A percentile compares a stretch with the other conserved stretches of the same genome.
Conservation (phyloP, 2,329 filamentous ascomycete genomes). For the Sphaceloma murrayae region DNA sequence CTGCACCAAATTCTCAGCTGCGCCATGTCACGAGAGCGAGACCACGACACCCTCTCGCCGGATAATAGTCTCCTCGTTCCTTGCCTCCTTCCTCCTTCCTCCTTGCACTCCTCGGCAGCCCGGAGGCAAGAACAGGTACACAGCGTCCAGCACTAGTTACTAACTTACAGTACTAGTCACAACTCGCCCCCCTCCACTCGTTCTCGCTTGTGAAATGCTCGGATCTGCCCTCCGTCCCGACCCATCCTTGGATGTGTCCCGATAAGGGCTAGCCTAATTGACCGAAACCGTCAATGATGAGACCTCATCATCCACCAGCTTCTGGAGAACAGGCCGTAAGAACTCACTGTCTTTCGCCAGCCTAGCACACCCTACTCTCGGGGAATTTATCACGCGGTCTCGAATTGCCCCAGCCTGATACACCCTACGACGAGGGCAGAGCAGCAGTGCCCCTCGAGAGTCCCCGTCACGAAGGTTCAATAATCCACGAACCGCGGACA, state of each 20-base stretch:
- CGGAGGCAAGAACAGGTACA: too few relatives aligned
- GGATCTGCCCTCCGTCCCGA: constrained; percentile 14
- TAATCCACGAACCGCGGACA: constrained; percentile 6
- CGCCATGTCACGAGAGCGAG: too few relatives aligned
- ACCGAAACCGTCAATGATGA: constrained; percentile 10
- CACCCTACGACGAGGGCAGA: not conserved
- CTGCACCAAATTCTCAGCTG: too few relatives aligned
- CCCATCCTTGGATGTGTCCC: not conserved
- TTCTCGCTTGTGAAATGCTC: constrained; percentile 13
- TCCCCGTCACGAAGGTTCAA: too few relatives aligned
- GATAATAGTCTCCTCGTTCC: too few relatives aligned
- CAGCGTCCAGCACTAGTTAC: not conserved
- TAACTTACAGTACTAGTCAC: not conserved
- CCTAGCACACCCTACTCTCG: too few relatives aligned
- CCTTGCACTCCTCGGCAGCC: too few relatives aligned
- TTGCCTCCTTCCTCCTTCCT: too few relatives aligned
- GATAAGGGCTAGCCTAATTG: not conserved
- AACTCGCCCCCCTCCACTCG: not conserved
- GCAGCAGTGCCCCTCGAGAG: not conserved
- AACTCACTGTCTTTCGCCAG: too few relatives aligned
- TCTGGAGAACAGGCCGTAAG: too few relatives aligned
- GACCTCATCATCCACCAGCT: constrained; percentile 9
- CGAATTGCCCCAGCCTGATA: constrained; percentile 11
- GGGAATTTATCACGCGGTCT: too few relatives aligned
- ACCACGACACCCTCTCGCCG: too few relatives aligned